Evolutionary conservation across 1,284 basidiomycete species (phyloP).

Genomic region (Leccinum pachyderme): DNA sequence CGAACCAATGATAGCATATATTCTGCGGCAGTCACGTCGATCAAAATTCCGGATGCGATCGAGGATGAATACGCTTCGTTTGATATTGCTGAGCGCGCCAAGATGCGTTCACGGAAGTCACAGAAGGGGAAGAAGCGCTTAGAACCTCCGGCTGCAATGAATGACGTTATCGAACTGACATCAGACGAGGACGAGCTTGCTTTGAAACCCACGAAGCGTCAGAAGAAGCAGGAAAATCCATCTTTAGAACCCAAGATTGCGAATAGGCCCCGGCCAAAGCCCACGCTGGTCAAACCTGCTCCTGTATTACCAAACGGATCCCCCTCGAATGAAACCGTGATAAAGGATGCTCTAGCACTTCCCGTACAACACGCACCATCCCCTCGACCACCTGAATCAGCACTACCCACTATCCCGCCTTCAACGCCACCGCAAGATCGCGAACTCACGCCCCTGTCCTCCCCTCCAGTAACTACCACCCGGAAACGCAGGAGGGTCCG

Average conservation of each 20-base stretch:
- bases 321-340: neutral
- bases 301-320: slow-evolving; percentile 7
- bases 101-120: slow-evolving; percentile 39
- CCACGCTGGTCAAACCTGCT: slow-evolving; percentile 17
- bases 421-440: slow-evolving; percentile 26
- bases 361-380: slow-evolving; percentile 1
- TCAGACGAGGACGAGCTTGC: slow-evolving; percentile 32
- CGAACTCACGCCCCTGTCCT: slow-evolving; percentile 22
- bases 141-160: neutral
- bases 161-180: slow-evolving; percentile 34
- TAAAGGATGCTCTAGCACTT: neutral
- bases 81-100: slow-evolving; percentile 47
- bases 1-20: slow-evolving; percentile 24
- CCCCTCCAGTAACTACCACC: slow-evolving; percentile 14
- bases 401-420: slow-evolving; percentile 28
- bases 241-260: slow-evolving; percentile 9
- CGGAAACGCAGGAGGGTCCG: slow-evolving; percentile 29
- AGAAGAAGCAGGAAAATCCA: slow-evolving; percentile 22
- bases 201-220: slow-evolving; percentile 29
- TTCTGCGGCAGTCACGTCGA: slow-evolving; percentile 11
- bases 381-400: slow-evolving; percentile 19
- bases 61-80: slow-evolving; percentile 28
- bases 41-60: slow-evolving; percentile 3
- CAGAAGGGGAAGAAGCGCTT: slow-evolving; percentile 13
- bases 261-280: slow-evolving; percentile 26